These are phyloP conservation scores for Ramularia endophylla DNA, from an alignment of 2,329 filamentous ascomycete species.

Conservation along the genomic window DNA sequence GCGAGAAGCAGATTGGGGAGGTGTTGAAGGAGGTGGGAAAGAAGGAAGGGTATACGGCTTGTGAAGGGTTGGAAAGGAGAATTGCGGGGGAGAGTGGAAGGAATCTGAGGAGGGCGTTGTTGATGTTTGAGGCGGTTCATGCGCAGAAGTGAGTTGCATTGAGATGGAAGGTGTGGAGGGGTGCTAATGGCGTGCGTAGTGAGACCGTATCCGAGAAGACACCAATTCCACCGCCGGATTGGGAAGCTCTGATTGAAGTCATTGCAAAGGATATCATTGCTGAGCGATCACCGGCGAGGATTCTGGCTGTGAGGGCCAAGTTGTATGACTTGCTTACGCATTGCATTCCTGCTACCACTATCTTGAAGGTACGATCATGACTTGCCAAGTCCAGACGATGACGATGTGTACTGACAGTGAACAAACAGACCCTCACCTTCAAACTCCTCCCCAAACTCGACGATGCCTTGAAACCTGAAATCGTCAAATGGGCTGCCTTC, in stretches of 20 bases:
- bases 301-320: conserved; percentile 82
- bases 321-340: conserved; percentile 97
- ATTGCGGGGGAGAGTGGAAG: conserved; percentile 88
- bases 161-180: too few species aligned
- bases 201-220: conserved; percentile 86
- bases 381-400: too few species aligned
- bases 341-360: conserved; percentile 91
- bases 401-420: too few species aligned
- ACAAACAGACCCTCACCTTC: conserved; percentile 71
- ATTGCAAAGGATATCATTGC: conserved; percentile 91
- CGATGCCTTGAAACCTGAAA: conserved; percentile 81
- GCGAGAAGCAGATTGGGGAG: conserved; percentile 73
- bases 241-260: conserved; percentile 85
- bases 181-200: conserved; percentile 43
- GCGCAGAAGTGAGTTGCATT: conserved; percentile 76
- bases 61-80: conserved; percentile 68
- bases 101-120: conserved; percentile 79
- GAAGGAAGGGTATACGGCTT: conserved; percentile 77
- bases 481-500: conserved; percentile 94
- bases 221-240: conserved; percentile 88
- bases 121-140: conserved; percentile 97
- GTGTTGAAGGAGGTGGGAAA: conserved; percentile 65
- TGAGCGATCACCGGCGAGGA: conserved; percentile 83
- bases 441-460: conserved; percentile 84
- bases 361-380: conserved; percentile 77